phyloP scores from a whole-genome alignment of 2,329 filamentous ascomycete species.

The Exophiala spinifera region DNA sequence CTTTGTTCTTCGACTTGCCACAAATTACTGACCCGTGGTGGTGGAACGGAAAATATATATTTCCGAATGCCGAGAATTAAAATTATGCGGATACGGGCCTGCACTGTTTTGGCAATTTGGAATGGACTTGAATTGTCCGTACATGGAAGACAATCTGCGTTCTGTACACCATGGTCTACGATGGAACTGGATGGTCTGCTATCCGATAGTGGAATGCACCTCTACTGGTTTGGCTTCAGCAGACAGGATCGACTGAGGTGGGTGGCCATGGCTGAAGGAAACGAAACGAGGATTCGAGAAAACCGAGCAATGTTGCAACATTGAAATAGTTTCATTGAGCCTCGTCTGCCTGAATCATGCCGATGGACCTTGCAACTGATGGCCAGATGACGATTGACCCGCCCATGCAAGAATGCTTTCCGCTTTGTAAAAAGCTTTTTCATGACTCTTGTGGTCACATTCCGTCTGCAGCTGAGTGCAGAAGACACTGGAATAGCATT shows the following conservation, averaged over 20 bases:
- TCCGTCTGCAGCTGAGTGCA: background rate
- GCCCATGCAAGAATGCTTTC: background rate
- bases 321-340: conserved; percentile 22
- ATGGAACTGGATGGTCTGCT: no score
- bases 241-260: no score
- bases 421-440: background rate
- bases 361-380: conserved; percentile 6
- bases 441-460: background rate
- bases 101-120: no score
- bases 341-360: conserved; percentile 16
- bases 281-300: background rate
- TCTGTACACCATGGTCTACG: no score
- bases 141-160: no score
- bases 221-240: no score
- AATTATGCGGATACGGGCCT: background rate
- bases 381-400: background rate
- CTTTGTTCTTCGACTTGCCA: no score
- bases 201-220: no score
- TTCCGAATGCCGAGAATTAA: background rate
- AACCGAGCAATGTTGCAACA: background rate
- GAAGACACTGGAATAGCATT: background rate
- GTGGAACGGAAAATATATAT: background rate
- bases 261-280: background rate
- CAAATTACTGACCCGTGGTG: no score
- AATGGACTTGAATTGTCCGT: no score